Conservation (phyloP, 2,329 filamentous ascomycete species). For the Diaporthe citri region DNA sequence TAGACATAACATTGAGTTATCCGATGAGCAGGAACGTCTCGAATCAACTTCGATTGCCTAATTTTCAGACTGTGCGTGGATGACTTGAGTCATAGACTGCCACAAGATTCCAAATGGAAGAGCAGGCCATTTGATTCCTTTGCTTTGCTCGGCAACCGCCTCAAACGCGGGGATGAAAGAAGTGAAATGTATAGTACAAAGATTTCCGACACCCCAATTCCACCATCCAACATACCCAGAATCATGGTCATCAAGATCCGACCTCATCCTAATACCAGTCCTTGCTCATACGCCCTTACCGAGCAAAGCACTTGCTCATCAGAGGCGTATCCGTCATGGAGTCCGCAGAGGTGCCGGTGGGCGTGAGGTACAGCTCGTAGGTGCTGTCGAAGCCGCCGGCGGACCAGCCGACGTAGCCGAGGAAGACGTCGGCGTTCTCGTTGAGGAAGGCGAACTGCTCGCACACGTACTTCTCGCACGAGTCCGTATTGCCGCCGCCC, state of each 20-base stretch:
- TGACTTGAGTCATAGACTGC: too few species aligned
- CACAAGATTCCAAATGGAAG: too few species aligned
- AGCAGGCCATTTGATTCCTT: too few species aligned
- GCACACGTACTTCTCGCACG: conserved; percentile 50
- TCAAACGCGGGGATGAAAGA: not conserved
- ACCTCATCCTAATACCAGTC: not conserved
- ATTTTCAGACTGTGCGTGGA: too few species aligned
- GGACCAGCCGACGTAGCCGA: conserved; percentile 48
- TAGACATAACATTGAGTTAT: too few species aligned
- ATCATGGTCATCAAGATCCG: not conserved
- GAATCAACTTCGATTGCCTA: too few species aligned
- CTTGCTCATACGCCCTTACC: not conserved
- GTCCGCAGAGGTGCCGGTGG: conserved; percentile 46
- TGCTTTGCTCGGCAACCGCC: too few species aligned
- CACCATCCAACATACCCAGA: not conserved
- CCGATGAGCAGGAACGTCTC: too few species aligned
- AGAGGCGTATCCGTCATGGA: conserved; percentile 54
- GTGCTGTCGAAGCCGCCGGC: conserved; percentile 46
- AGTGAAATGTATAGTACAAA: conserved; percentile 13
- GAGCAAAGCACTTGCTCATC: conserved; percentile 53
- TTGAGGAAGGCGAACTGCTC: conserved; percentile 49
- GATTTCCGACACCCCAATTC: not conserved
- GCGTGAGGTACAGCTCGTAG: conserved; percentile 48
- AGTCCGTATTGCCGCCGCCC: conserved; percentile 51
- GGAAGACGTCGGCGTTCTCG: conserved; percentile 49